These are phyloP conservation scores for Lithospermum erythrorhizon DNA, from an alignment of 257 asterid genomes.

Conservation along the genomic window DNA sequence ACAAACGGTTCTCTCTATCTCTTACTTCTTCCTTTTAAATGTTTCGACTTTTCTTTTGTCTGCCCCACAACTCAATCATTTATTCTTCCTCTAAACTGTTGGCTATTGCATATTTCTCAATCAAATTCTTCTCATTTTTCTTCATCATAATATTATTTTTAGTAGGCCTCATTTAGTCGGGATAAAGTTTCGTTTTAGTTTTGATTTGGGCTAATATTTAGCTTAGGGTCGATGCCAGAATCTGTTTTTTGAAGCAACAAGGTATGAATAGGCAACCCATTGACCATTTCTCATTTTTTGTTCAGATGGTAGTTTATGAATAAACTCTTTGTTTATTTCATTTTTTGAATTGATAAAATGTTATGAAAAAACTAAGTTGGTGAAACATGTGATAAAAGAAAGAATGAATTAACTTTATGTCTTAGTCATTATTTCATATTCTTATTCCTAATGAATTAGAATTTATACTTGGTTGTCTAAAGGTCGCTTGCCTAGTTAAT, in stretches of 20 bases:
- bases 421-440: background rate
- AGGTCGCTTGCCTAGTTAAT: conserved; percentile 2
- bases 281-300: no score
- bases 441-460: background rate
- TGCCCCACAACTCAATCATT: conserved; percentile 25
- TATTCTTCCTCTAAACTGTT: no score
- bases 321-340: no score
- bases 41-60: conserved; percentile 23
- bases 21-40: conserved; percentile 20
- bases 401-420: conserved; percentile 1
- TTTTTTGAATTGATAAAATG: no score
- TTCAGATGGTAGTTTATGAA: no score
- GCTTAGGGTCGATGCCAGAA: no score
- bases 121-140: conserved; percentile 13
- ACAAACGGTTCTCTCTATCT: conserved; percentile 2
- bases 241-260: no score
- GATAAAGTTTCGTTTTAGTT: no score
- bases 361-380: background rate
- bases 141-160: no score
- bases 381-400: conserved; percentile 12
- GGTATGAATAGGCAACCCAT: background rate
- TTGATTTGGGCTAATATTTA: background rate
- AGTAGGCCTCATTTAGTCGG: no score
- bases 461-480: conserved; percentile 8
- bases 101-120: conserved; percentile 5